Conservation (phyloP, 805 yeast genomes). For the Candida glaebosa region DNA sequence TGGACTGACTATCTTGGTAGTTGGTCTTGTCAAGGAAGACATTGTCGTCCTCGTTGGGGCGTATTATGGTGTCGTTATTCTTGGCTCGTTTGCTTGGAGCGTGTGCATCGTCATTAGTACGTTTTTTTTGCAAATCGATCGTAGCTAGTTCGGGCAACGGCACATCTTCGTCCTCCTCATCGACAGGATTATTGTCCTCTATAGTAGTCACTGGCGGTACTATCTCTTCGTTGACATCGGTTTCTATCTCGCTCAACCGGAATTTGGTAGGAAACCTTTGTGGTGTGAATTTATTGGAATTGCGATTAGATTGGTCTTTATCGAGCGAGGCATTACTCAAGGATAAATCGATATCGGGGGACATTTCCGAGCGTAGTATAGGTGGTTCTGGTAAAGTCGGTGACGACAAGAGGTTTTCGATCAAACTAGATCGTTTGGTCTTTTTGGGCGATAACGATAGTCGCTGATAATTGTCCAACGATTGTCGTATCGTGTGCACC, state of each 20-base stretch:
- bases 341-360: neutral
- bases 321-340: neutral
- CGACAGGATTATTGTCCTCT: constrained; percentile 7
- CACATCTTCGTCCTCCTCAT: constrained; percentile 14
- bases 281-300: neutral
- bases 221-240: constrained; percentile 3
- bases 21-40: constrained; percentile 29
- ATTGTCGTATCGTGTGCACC: constrained; percentile 28
- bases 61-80: constrained; percentile 2
- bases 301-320: neutral
- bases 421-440: constrained; percentile 26
- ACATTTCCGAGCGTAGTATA: constrained; percentile 34
- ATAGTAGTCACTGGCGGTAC: constrained; percentile 7
- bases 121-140: constrained; percentile 13
- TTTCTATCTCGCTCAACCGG: neutral
- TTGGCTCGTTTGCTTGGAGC: constrained; percentile 10
- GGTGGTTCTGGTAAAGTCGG: constrained; percentile 46
- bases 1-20: neutral
- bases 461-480: constrained; percentile 27
- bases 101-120: neutral
- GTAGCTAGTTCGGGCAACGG: constrained; percentile 21
- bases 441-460: constrained; percentile 32
- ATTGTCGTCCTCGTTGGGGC: constrained; percentile 24
- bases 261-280: neutral
- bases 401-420: constrained; percentile 36